phyloP scores from a whole-genome alignment of 345 rosid genomes.

The Populus euphratica region DNA sequence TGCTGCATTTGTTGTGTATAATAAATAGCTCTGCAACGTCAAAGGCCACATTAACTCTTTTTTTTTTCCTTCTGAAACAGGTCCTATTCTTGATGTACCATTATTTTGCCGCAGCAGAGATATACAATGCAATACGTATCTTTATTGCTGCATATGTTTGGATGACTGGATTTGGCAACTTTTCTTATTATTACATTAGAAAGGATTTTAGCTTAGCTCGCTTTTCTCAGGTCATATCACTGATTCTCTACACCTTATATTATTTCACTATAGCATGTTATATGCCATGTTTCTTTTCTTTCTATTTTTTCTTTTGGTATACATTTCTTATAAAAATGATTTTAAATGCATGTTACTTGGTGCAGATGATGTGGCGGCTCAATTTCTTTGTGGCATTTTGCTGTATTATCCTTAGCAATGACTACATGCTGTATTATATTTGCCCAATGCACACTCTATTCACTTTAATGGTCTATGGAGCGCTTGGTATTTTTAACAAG shows the following conservation, averaged over 20 bases:
- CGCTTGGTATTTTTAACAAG: constrained; percentile 80
- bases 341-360: constrained; percentile 24
- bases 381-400: constrained; percentile 87
- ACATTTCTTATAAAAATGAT: not conserved
- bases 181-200: constrained; percentile 89
- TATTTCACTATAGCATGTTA: constrained; percentile 5
- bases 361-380: constrained; percentile 99
- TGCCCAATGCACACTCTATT: constrained; percentile 99
- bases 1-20: not conserved
- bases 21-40: not conserved
- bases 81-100: constrained; percentile 95
- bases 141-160: constrained; percentile 98
- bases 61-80: constrained; percentile 35
- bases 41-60: constrained; percentile 3
- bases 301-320: not conserved
- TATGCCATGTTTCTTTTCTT: not conserved
- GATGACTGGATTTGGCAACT: constrained; percentile 99
- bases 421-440: constrained; percentile 89
- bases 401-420: constrained; percentile 89
- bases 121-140: constrained; percentile 88
- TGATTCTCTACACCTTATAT: constrained; percentile 2
- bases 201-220: constrained; percentile 94
- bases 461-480: constrained; percentile 92
- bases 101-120: constrained; percentile 94
- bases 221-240: constrained; percentile 70